Evolutionary conservation across 192 early-diverging fungal species (phyloP).

Genomic region (Paraglomus brasilianum): DNA sequence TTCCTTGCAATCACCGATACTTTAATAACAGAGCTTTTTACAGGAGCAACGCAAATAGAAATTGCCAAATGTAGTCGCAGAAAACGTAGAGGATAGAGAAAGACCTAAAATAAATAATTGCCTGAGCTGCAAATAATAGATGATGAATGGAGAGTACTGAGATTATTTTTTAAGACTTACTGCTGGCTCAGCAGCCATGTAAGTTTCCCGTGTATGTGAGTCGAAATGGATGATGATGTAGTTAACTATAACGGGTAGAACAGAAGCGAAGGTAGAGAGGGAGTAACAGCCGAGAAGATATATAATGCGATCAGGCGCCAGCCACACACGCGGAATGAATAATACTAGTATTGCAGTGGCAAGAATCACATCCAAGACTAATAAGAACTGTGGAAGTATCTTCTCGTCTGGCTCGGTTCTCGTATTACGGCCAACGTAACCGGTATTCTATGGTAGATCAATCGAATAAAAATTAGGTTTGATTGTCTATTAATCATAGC

Average conservation of each 20-base stretch:
- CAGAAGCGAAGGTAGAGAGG: conserved; percentile 56
- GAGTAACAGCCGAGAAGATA: conserved; percentile 51
- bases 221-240: conserved; percentile 41
- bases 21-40: conserved; percentile 60
- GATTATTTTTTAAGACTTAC: conserved; percentile 14
- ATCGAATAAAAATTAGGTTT: no score
- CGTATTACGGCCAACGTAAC: conserved; percentile 48
- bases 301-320: conserved; percentile 55
- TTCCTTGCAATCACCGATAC: conserved; percentile 62
- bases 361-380: conserved; percentile 45
- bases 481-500: background rate
- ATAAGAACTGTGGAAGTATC: conserved; percentile 48
- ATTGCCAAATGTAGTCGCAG: conserved; percentile 63
- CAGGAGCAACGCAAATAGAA: conserved; percentile 57
- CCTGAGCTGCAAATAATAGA: conserved; percentile 13
- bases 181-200: conserved; percentile 56
- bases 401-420: conserved; percentile 31
- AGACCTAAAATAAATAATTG: conserved; percentile 35
- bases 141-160: background rate
- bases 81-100: conserved; percentile 65
- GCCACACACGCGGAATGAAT: conserved; percentile 59
- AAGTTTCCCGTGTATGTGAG: conserved; percentile 44
- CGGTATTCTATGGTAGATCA: conserved; percentile 41
- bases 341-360: conserved; percentile 52
- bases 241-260: conserved; percentile 52